Base-by-base conservation (phyloP, 129 eudicot species). In the Flaveria linearis region DNA sequence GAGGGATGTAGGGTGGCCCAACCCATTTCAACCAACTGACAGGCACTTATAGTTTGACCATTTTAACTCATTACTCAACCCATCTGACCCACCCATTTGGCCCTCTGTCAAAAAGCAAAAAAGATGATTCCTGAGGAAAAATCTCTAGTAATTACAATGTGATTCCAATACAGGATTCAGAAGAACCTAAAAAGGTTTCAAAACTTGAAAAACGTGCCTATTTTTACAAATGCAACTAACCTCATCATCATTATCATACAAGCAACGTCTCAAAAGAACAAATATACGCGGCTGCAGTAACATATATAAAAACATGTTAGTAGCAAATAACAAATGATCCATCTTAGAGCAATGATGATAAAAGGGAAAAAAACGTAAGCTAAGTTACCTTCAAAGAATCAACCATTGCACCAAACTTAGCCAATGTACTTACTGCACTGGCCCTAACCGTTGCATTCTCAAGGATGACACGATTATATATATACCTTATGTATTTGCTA, bases 391-490 rank as follows among this genome's bases (percentile, higher is more conserved):
- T 92, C 84, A 92, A 67, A 7, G 94, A 86, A 65, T 92, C 98
- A 58, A 89, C 90, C 85, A 86, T 52, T 18, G 93, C 93, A 80
- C 98, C 96, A 89, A 92, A 92, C 71, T 89, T 92, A 9, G 98
- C 96, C 84, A 92, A 81, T 41, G 98, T 94, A 74, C 96, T 89
- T 42, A 94, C 98, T 69, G 98, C 98, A 79, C 93, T 85, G 26
- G 98, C 98, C 39, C 98, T 80, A 23, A 94, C 97, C 74, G 98
- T 91, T 71, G 98, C 96, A 83, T 94, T 94, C 85, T 94, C 98
- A 76, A 94, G 96, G 64, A 94, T 94, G 73, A 94, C 97, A 30
- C 98, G 89, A 73, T 92, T 92, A 76, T 92, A 89, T 51, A 92
- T 92, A 83, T 92, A 92, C 46, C 98, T 84, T 75, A 92, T 94